phyloP scores from a whole-genome alignment of 331 rosid species.

The Erythrophleum ivorense region DNA sequence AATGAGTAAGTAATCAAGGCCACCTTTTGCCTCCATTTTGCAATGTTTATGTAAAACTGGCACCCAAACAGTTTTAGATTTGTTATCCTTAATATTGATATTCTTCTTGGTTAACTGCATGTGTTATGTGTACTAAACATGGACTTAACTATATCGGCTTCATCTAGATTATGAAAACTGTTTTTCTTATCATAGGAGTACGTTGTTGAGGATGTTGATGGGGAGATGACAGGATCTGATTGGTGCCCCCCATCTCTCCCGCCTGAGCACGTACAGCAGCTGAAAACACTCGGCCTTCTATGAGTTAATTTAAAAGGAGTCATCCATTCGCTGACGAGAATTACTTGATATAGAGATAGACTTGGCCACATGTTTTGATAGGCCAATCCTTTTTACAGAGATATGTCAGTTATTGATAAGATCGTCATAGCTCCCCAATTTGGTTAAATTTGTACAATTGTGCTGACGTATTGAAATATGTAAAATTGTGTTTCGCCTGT shows the following conservation, averaged over 20 bases:
- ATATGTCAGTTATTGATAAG: conserved; percentile 36
- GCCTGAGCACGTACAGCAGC: conserved; percentile 89
- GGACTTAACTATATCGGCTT: background rate
- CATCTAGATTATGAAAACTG: conserved; percentile 38
- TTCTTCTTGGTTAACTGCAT: conserved; percentile 14
- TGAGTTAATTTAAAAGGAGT: conserved; percentile 42
- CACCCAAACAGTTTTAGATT: conserved; percentile 10
- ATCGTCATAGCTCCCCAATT: conserved; percentile 36
- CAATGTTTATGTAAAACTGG: background rate
- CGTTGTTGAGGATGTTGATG: conserved; percentile 95
- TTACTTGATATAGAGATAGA: conserved; percentile 35
- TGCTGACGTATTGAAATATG: conserved; percentile 41
- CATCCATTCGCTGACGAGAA: conserved; percentile 42
- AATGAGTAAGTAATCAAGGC: conserved; percentile 11
- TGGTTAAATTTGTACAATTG: conserved; percentile 46
- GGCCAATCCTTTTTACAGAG: conserved; percentile 36
- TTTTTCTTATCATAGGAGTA: conserved; percentile 67
- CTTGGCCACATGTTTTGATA: conserved; percentile 26
- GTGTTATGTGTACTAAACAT: conserved; percentile 4
- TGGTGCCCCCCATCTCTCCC: conserved; percentile 93
- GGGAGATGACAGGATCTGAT: conserved; percentile 87
- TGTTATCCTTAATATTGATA: conserved; percentile 1
- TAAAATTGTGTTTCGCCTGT: conserved; percentile 41
- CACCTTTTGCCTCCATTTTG: conserved; percentile 8
- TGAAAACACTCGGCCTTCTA: conserved; percentile 85